Evolutionary conservation across 352 stramenopile species (phyloP).

Genomic region (Phytophthora lateralis): DNA sequence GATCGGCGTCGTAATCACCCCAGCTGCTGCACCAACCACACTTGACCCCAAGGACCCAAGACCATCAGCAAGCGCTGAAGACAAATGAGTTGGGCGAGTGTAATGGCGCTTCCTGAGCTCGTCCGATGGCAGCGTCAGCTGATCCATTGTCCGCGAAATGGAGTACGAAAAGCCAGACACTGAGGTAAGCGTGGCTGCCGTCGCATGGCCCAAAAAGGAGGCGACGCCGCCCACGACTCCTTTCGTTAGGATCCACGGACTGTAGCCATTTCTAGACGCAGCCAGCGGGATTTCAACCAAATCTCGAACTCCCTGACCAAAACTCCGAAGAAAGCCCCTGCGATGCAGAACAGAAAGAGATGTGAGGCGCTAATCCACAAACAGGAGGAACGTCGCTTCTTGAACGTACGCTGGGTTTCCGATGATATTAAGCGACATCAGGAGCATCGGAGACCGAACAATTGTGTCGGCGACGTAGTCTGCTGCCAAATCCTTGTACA

Average conservation of each 20-base stretch:
- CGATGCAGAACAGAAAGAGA: conserved; percentile 9
- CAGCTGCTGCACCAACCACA: conserved; percentile 75
- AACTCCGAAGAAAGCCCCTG: conserved; percentile 79
- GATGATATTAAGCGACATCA: conserved; percentile 88
- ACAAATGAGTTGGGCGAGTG: conserved; percentile 63
- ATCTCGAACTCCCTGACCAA: conserved; percentile 72
- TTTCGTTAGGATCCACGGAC: conserved; percentile 76
- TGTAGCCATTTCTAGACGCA: conserved; percentile 75
- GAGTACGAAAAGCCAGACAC: conserved; percentile 85
- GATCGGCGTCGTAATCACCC: conserved; percentile 79
- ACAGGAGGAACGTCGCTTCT: neutral
- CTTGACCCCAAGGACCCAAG: conserved; percentile 75
- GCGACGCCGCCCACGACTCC: conserved; percentile 66
- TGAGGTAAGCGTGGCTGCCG: conserved; percentile 69
- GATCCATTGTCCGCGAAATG: conserved; percentile 81
- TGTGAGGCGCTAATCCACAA: conserved; percentile 9
- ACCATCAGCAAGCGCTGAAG: conserved; percentile 64
- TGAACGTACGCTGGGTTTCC: conserved; percentile 84
- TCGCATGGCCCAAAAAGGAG: conserved; percentile 79
- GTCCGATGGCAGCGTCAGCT: conserved; percentile 69
- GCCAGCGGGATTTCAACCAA: conserved; percentile 80
- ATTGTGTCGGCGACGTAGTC: conserved; percentile 85
- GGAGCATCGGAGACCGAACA: conserved; percentile 72
- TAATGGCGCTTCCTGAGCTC: conserved; percentile 71
- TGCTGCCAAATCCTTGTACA: conserved; percentile 83